A percentile compares a stretch with the other conserved stretches of the same genome.
Evolutionary conservation across 1,284 basidiomycete species (phyloP).

Genomic region (Trichosporon sp.): DNA sequence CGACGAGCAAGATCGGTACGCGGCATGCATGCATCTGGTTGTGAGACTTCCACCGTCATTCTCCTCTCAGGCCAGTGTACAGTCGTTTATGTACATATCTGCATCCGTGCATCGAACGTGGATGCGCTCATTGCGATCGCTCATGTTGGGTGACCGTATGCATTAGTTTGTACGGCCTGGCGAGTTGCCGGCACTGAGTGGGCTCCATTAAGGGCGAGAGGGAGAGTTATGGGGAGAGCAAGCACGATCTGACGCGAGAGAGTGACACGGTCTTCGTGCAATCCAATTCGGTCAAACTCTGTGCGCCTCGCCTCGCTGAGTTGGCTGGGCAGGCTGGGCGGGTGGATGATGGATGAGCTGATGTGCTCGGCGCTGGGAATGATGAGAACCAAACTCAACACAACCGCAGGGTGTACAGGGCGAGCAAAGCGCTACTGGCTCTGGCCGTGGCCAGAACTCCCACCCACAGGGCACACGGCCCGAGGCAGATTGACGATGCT

Average conservation of each 20-base stretch:
- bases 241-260: background rate
- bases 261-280: background rate
- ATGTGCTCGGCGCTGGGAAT: background rate
- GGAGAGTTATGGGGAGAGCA: background rate
- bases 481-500: background rate
- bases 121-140: background rate
- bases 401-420: background rate
- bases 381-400: background rate
- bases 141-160: background rate
- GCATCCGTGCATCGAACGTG: too few relatives aligned
- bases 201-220: background rate
- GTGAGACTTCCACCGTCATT: background rate
- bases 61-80: background rate
- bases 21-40: background rate
- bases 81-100: background rate
- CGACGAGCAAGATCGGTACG: background rate
- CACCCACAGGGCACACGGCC: background rate
- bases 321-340: too few relatives aligned
- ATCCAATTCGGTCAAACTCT: too few relatives aligned
- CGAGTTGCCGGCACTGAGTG: background rate
- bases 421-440: background rate
- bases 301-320: too few relatives aligned
- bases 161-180: too few relatives aligned
- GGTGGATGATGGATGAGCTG: background rate
- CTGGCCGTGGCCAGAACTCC: background rate